Conservation (phyloP, 495 filamentous ascomycete genomes). For the Aspergillus cristatus region DNA sequence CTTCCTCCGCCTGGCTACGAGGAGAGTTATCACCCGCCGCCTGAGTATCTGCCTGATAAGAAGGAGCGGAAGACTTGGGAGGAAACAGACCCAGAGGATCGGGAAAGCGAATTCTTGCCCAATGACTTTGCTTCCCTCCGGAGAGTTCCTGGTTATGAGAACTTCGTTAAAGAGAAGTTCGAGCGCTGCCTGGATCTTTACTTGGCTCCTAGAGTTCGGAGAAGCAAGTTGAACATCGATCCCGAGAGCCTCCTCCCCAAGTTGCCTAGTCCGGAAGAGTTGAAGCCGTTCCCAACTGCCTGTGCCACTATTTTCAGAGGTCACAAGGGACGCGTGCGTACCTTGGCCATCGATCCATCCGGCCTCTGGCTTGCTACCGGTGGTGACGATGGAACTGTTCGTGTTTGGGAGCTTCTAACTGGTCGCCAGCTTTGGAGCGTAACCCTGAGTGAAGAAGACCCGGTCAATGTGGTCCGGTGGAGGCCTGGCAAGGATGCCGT, state of each 20-base stretch:
- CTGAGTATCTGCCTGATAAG: conserved; percentile 82
- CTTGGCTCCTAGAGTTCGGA: conserved; percentile 80
- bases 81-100: conserved; percentile 77
- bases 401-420: conserved; percentile 82
- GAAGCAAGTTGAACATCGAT: conserved; percentile 94
- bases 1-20: conserved; percentile 90
- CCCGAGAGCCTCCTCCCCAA: conserved; percentile 90
- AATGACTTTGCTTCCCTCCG: conserved; percentile 72
- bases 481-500: conserved; percentile 72
- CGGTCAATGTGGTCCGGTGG: conserved; percentile 84
- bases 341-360: conserved; percentile 66
- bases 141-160: conserved; percentile 87
- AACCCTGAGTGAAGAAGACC: conserved; percentile 69
- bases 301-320: conserved; percentile 77
- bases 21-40: conserved; percentile 91
- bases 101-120: conserved; percentile 81
- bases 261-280: conserved; percentile 84
- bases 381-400: conserved; percentile 87
- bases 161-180: conserved; percentile 88
- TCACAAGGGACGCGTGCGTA: conserved; percentile 81
- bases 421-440: conserved; percentile 83
- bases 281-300: conserved; percentile 86
- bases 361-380: conserved; percentile 79
- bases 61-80: conserved; percentile 86
- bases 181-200: conserved; percentile 94